These are phyloP conservation scores for Yarrowia sp. DNA, from an alignment of 805 yeast genomes.

Conservation along the genomic window DNA sequence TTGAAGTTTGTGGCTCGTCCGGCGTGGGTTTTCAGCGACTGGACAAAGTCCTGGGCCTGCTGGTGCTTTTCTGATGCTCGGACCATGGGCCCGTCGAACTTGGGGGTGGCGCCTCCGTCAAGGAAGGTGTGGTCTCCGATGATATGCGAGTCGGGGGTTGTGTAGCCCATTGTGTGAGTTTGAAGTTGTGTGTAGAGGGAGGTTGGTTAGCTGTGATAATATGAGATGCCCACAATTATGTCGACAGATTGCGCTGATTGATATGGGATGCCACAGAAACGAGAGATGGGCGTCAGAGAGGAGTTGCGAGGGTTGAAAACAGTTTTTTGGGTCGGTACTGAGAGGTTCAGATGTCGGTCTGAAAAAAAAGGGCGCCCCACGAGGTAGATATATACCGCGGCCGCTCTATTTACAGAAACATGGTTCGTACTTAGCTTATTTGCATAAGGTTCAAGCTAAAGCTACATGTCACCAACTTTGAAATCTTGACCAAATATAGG, in stretches of 20 bases:
- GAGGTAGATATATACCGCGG: slow-evolving; percentile 22
- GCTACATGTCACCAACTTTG: not conserved
- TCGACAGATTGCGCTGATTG: not conserved
- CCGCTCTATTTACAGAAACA: slow-evolving; percentile 21
- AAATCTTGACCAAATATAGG: not conserved
- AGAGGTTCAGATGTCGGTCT: not conserved
- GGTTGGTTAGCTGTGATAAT: not conserved
- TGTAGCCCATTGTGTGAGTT: not conserved
- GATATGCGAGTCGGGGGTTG: slow-evolving; percentile 22
- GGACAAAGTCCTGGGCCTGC: slow-evolving; percentile 16
- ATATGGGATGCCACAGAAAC: not conserved
- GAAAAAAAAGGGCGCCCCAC: not conserved
- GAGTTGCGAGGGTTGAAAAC: not conserved
- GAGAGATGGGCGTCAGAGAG: slow-evolving; percentile 1
- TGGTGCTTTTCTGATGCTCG: slow-evolving; percentile 18
- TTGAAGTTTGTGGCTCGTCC: slow-evolving; percentile 25
- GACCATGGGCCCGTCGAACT: slow-evolving; percentile 15
- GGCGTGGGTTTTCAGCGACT: slow-evolving; percentile 13
- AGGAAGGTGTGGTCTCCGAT: slow-evolving; percentile 21
- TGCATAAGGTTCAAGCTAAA: not conserved
- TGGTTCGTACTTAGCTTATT: not conserved
- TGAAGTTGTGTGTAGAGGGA: not conserved
- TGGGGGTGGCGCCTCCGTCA: slow-evolving; percentile 22
- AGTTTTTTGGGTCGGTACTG: not conserved
- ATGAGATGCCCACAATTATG: not conserved